phyloP scores from a whole-genome alignment of 2,329 filamentous ascomycete genomes.

The Ambrosiella cleistominuta region DNA sequence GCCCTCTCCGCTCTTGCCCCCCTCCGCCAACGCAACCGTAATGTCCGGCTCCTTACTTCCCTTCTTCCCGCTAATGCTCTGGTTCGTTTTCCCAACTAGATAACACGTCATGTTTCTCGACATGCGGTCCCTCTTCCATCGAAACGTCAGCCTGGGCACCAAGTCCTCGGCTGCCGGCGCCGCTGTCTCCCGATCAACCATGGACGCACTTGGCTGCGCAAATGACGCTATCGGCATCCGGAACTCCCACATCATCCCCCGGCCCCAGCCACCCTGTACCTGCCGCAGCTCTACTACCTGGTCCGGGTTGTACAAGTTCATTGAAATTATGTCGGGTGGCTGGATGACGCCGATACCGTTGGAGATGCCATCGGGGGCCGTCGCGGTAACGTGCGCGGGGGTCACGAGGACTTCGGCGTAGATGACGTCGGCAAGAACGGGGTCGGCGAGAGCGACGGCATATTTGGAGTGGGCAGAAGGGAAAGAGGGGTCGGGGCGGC shows the following conservation, averaged over 20 bases:
- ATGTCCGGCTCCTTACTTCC: conserved; percentile 90
- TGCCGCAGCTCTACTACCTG: conserved; percentile 57
- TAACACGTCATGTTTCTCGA: conserved; percentile 66
- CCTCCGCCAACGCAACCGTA: conserved; percentile 72
- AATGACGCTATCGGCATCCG: conserved; percentile 80
- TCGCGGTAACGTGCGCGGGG: conserved; percentile 60
- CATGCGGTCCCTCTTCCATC: conserved; percentile 68
- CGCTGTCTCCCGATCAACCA: conserved; percentile 49
- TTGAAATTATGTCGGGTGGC: conserved; percentile 53
- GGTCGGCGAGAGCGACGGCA: conserved; percentile 69
- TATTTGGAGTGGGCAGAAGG: conserved; percentile 65
- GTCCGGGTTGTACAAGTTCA: conserved; percentile 89
- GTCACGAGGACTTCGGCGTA: conserved; percentile 73
- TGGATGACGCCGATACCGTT: background rate
- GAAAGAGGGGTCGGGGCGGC: conserved; percentile 50
- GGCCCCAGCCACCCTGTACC: conserved; percentile 62
- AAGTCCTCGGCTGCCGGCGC: conserved; percentile 23
- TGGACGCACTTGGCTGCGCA: conserved; percentile 57
- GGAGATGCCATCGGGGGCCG: conserved; percentile 6
- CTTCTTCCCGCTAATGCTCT: conserved; percentile 37
- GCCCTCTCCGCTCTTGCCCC: conserved; percentile 40
- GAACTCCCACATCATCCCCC: conserved; percentile 73
- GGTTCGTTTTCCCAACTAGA: conserved; percentile 59
- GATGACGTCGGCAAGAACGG: conserved; percentile 61
- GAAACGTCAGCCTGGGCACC: conserved; percentile 64